These are phyloP conservation scores for Malus asiatica DNA, from an alignment of 306 rosid species.

Conservation along the genomic window DNA sequence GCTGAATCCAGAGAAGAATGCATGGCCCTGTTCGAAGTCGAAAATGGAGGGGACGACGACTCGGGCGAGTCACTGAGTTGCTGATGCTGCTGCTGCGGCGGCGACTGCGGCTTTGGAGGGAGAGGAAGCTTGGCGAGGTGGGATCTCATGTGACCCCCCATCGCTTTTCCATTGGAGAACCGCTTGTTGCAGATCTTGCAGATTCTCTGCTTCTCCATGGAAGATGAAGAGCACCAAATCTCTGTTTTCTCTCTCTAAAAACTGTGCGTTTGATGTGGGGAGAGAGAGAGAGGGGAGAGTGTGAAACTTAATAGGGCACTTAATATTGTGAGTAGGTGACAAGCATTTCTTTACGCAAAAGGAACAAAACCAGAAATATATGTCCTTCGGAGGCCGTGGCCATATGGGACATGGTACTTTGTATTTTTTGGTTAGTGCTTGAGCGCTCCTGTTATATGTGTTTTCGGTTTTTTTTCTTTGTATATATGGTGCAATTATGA, in stretches of 20 bases:
- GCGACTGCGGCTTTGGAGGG: slow-evolving; percentile 20
- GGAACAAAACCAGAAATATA: slow-evolving; percentile 23
- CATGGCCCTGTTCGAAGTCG: background rate
- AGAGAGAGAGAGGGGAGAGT: background rate
- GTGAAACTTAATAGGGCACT: background rate
- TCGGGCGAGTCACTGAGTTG: background rate
- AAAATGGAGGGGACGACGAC: slow-evolving; percentile 5
- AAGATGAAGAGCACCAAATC: background rate
- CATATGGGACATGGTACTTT: background rate
- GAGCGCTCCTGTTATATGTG: background rate
- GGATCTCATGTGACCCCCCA: slow-evolving; percentile 80
- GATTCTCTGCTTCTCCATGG: slow-evolving; percentile 37
- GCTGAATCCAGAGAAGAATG: background rate
- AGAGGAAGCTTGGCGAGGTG: slow-evolving; percentile 38
- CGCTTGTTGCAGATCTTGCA: slow-evolving; percentile 47
- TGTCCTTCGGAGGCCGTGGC: slow-evolving; percentile 2
- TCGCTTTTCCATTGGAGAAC: slow-evolving; percentile 47
- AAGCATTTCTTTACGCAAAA: slow-evolving; percentile 25
- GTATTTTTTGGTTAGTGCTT: too few species aligned
- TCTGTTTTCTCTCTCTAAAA: background rate
- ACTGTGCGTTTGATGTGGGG: background rate
- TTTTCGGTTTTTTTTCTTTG: background rate
- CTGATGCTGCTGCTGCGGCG: background rate
- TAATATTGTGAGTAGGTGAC: slow-evolving; percentile 18
- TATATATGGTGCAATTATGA: background rate